Percentiles rank a stretch among this genome's conserved stretches.
phyloP scores from a whole-genome alignment of 768 basidiomycete genomes.

The Lyophyllum atratum region DNA sequence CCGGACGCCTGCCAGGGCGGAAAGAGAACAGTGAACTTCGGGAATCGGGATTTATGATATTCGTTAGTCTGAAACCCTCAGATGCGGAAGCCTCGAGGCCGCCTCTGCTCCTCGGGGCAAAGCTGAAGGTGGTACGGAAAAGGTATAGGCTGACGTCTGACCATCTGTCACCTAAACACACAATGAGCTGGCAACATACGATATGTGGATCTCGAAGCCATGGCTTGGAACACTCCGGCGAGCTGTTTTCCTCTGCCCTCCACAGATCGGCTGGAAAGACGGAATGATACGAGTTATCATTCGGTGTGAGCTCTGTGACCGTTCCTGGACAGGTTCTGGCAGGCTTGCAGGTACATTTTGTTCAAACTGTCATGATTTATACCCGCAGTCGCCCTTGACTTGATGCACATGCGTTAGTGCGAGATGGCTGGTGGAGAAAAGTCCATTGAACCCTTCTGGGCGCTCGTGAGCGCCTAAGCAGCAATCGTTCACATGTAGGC shows the following conservation, averaged over 20 bases:
- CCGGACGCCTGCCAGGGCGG: neutral
- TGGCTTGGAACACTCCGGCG: neutral
- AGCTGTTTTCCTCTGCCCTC: neutral
- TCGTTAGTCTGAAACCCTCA: neutral
- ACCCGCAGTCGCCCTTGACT: neutral
- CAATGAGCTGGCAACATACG: neutral
- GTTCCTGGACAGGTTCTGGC: neutral
- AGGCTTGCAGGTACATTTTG: neutral
- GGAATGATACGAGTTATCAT: constrained; percentile 2
- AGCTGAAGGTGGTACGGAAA: neutral
- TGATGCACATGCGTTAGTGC: neutral
- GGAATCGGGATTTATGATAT: neutral
- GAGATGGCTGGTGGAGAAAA: neutral
- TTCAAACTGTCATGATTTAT: constrained; percentile 1
- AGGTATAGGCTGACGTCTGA: neutral
- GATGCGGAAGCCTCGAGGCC: neutral
- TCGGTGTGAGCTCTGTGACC: neutral
- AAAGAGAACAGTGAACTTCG: neutral
- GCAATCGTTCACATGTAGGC: constrained; percentile 6
- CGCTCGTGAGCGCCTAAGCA: neutral
- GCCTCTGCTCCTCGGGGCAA: neutral
- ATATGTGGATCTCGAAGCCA: constrained; percentile 1
- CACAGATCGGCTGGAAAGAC: neutral
- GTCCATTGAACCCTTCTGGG: neutral
- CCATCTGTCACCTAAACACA: neutral